These are phyloP conservation scores for Heritiera littoralis DNA, from an alignment of 345 rosid species.

Conservation along the genomic window DNA sequence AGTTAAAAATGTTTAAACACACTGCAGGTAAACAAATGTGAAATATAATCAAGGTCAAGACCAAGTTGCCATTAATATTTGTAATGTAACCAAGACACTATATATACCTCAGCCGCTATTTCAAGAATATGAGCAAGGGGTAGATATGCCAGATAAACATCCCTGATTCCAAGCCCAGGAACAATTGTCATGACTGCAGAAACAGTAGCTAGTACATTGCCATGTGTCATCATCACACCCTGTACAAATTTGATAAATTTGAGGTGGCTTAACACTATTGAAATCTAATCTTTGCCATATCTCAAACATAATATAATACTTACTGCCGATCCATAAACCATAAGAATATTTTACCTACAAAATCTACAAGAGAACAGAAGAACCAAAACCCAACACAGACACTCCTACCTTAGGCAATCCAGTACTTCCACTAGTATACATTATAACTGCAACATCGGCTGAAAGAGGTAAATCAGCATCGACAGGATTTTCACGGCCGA, in stretches of 20 bases:
- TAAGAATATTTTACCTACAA: background rate
- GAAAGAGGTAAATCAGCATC: slow-evolving; percentile 73
- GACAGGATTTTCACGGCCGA: slow-evolving; percentile 70
- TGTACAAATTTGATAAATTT: slow-evolving; percentile 31
- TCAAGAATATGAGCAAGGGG: slow-evolving; percentile 98
- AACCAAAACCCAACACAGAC: slow-evolving; percentile 8
- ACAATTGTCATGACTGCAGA: slow-evolving; percentile 93
- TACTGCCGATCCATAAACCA: background rate
- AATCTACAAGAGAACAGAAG: background rate
- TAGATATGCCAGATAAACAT: slow-evolving; percentile 83
- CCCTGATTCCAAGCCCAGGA: slow-evolving; percentile 80
- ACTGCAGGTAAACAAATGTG: background rate
- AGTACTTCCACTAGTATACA: slow-evolving; percentile 99
- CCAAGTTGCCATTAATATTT: background rate
- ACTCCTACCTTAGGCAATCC: slow-evolving; percentile 90
- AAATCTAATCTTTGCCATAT: slow-evolving; percentile 7
- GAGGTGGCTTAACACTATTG: background rate
- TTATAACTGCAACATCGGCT: slow-evolving; percentile 88
- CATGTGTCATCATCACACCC: slow-evolving; percentile 99
- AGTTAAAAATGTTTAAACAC: slow-evolving; percentile 22
- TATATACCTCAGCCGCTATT: slow-evolving; percentile 84
- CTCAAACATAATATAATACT: slow-evolving; percentile 2
- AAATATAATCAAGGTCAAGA: background rate
- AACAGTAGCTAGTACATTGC: slow-evolving; percentile 88
- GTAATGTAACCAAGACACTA: slow-evolving; percentile 11